Base-by-base conservation (phyloP, 306 rosid genomes). In the Dalbergia cultrata region DNA sequence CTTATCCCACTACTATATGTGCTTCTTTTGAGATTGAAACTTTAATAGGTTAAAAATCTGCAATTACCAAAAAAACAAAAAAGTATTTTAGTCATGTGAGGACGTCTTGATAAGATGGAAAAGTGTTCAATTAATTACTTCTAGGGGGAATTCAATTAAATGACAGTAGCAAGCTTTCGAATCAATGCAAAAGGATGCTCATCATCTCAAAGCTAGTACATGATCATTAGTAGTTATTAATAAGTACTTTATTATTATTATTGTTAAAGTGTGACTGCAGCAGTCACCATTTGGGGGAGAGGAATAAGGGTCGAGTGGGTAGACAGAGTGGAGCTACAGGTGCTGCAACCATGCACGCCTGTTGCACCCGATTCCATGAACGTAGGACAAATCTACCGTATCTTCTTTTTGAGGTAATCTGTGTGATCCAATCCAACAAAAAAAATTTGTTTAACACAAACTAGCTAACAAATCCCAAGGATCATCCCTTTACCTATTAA, bases 361-460 rank as follows among this genome's bases (percentile, higher is more conserved):
- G 72, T 79, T 82, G 77, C 81, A 74, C 76, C 82, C 21, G 56
- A 61, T 79, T 83, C 77, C 77, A 49, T 19, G 82, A 69, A 77
- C 22, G 77, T 70, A 77, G 82, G 89, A 86, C 91, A 90, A 88
- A 87, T 87, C 88, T 77, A 73, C 68, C 78, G 47, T 75, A 74
- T 90, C 86, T 80, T 60, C 67, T 56, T 70, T 67, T 33, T 53
- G 17, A 74, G 82, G 62, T 80, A 63, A 82, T 78, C 61, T 50
- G 31, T 50, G 37, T 47, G 64, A 82, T 43, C 37, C 35, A 61
- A 53, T 83, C 65, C 58, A 35, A 31, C 81, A 10, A 52, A 34
- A 21, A 21, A 65, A 49, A 74, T 43, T 72, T 67, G 6, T 35
- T 67, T 67, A 18, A 68, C n/a, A 47, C 17, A 41, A 3, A 18